phyloP scores from a whole-genome alignment of 306 rosid genomes.

The Adenanthera pavonina region DNA sequence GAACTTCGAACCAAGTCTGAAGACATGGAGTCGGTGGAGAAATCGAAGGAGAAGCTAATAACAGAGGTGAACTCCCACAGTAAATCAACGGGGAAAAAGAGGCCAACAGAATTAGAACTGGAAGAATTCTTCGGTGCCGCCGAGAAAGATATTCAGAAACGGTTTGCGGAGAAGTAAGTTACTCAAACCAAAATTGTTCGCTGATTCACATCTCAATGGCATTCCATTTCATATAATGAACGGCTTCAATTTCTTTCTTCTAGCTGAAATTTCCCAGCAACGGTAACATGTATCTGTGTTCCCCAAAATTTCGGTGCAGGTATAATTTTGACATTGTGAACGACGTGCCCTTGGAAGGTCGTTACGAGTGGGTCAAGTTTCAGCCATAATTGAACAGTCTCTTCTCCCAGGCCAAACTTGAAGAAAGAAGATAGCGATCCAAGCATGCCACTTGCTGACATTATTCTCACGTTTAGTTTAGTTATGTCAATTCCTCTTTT shows the following conservation, averaged over 20 bases:
- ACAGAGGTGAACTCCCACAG: conserved; percentile 51
- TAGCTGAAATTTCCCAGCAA: conserved; percentile 19
- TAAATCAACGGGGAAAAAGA: conserved; percentile 44
- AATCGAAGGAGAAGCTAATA: conserved; percentile 13
- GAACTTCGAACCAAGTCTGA: conserved; percentile 51
- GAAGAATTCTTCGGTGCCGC: conserved; percentile 80
- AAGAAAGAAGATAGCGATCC: conserved; percentile 16
- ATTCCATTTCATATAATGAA: background rate
- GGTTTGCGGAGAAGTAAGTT: conserved; percentile 67
- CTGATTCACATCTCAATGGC: conserved; percentile 6
- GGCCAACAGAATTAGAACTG: conserved; percentile 70
- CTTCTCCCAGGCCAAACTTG: background rate
- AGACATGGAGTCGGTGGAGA: conserved; percentile 45
- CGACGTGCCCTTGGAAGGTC: conserved; percentile 87
- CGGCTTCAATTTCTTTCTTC: background rate
- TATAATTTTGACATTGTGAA: conserved; percentile 78
- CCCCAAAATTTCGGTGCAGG: conserved; percentile 50
- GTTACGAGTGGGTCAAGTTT: conserved; percentile 81
- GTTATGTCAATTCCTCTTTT: conserved; percentile 43
- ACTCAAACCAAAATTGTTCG: background rate
- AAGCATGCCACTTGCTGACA: conserved; percentile 41
- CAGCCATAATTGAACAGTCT: conserved; percentile 53
- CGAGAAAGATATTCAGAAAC: conserved; percentile 68
- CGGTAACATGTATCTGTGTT: conserved; percentile 21
- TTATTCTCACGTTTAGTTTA: conserved; percentile 44